phyloP scores from a whole-genome alignment of 1,284 basidiomycete species.

The Moniliella sp. region DNA sequence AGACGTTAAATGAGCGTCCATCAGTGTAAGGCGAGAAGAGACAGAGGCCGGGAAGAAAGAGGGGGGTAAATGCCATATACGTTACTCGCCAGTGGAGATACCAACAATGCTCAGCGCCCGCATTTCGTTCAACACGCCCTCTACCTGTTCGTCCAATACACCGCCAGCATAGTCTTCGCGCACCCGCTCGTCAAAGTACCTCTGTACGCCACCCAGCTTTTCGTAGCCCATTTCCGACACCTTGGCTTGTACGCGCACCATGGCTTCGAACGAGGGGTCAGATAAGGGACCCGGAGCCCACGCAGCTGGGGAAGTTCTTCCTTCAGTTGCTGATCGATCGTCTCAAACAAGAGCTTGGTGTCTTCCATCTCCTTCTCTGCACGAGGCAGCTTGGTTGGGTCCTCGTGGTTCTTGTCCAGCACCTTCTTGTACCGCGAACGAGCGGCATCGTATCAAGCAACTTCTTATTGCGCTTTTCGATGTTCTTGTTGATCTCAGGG shows the following conservation, averaged over 20 bases:
- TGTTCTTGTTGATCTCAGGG: conserved; percentile 76
- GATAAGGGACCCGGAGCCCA: conserved; percentile 82
- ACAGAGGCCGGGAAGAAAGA: no score
- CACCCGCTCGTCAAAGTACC: conserved; percentile 40
- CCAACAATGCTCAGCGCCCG: conserved; percentile 61
- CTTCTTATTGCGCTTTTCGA: conserved; percentile 88
- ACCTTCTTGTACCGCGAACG: conserved; percentile 53
- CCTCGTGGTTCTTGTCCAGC: conserved; percentile 77
- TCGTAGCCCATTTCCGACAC: conserved; percentile 96
- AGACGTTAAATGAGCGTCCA: no score
- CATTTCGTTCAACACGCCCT: conserved; percentile 85
- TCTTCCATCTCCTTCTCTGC: conserved; percentile 88
- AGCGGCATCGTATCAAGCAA: conserved; percentile 84
- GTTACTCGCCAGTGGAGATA: no score
- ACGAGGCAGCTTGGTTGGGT: conserved; percentile 70
- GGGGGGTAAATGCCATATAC: no score
- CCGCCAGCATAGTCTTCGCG: conserved; percentile 71
- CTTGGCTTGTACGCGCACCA: conserved; percentile 81
- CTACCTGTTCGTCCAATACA: conserved; percentile 81
- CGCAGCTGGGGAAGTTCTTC: conserved; percentile 80
- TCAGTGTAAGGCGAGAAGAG: no score
- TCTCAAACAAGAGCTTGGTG: conserved; percentile 71
- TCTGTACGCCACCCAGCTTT: conserved; percentile 81
- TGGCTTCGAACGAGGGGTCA: conserved; percentile 97
- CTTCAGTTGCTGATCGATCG: conserved; percentile 77